A percentile compares a stretch with the other conserved stretches of the same genome.
These are phyloP conservation scores for Xylaria cubensis DNA, from an alignment of 495 filamentous ascomycete species.

Conservation along the genomic window DNA sequence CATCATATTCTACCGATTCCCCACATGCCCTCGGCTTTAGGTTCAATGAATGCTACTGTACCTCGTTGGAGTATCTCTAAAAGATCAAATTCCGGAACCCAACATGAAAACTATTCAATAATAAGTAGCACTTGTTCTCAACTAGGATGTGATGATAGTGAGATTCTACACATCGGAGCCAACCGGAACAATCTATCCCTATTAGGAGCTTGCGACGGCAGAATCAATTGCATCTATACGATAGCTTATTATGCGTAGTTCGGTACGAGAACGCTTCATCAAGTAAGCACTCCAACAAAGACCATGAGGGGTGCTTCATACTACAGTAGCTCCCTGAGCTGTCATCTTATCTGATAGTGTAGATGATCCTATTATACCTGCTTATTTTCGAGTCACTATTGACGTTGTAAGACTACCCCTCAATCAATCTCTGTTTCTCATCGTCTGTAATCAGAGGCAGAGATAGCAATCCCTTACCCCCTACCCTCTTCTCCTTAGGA, in stretches of 20 bases:
- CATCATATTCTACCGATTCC: conserved; percentile 16
- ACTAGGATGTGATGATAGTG: background rate
- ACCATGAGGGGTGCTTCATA: background rate
- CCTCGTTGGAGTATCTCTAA: conserved; percentile 37
- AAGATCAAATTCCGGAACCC: too few relatives aligned
- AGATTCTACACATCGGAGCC: background rate
- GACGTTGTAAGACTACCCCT: background rate
- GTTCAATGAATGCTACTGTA: conserved; percentile 8
- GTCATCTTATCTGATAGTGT: background rate
- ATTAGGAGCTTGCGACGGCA: background rate
- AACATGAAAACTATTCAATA: background rate
- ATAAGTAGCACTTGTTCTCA: background rate
- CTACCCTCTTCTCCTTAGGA: background rate
- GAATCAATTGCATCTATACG: background rate
- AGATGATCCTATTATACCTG: background rate
- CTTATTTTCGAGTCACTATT: background rate
- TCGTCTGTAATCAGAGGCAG: background rate
- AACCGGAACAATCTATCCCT: background rate
- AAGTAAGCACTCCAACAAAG: background rate
- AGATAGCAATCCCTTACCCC: background rate
- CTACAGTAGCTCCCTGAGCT: background rate
- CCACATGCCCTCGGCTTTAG: background rate
- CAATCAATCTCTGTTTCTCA: background rate
- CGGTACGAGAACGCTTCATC: background rate
- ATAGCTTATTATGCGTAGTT: background rate